Percentiles rank a stretch among this genome's conserved stretches.
Evolutionary conservation across 208 protist species (phyloP).

Genomic region (Trypanosoma rangeli): DNA sequence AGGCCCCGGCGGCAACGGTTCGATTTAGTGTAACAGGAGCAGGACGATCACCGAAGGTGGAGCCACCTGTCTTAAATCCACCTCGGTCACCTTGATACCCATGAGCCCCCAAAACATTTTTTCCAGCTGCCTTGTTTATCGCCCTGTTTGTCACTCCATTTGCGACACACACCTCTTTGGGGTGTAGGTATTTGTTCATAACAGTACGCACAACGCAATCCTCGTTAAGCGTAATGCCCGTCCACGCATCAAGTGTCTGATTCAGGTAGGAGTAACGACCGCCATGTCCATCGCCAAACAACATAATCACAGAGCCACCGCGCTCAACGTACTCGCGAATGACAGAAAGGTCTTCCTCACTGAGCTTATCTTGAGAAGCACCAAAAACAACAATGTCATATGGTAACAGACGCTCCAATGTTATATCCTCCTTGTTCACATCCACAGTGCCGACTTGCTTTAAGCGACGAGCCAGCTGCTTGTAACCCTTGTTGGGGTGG

Average conservation of each 20-base stretch:
- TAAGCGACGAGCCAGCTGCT: conserved; percentile 80
- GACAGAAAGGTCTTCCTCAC: conserved; percentile 66
- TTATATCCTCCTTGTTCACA: conserved; percentile 91
- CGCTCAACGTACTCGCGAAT: conserved; percentile 86
- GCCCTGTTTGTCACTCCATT: conserved; percentile 95
- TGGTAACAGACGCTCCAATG: conserved; percentile 62
- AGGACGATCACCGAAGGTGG: conserved; percentile 15
- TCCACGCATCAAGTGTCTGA: conserved; percentile 82
- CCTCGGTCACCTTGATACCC: conserved; percentile 14
- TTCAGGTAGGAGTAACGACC: conserved; percentile 82
- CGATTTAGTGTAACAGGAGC: conserved; percentile 55
- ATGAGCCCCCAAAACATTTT: conserved; percentile 61
- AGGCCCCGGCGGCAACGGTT: conserved; percentile 34
- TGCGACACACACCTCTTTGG: conserved; percentile 93
- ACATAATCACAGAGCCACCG: conserved; percentile 91
- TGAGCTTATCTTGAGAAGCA: conserved; percentile 74
- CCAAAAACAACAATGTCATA: conserved; percentile 84
- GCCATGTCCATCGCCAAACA: conserved; percentile 93
- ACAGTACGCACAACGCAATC: conserved; percentile 95
- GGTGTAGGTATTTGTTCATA: conserved; percentile 96
- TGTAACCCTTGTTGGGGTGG: conserved; percentile 89
- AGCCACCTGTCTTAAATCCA: conserved; percentile 3
- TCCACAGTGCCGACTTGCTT: conserved; percentile 72
- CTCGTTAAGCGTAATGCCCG: conserved; percentile 91
- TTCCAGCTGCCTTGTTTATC: conserved; percentile 92